A percentile compares a stretch with the other conserved stretches of the same genome.
phyloP scores from a whole-genome alignment of 129 eudicot species.

The Flaveria linearis region DNA sequence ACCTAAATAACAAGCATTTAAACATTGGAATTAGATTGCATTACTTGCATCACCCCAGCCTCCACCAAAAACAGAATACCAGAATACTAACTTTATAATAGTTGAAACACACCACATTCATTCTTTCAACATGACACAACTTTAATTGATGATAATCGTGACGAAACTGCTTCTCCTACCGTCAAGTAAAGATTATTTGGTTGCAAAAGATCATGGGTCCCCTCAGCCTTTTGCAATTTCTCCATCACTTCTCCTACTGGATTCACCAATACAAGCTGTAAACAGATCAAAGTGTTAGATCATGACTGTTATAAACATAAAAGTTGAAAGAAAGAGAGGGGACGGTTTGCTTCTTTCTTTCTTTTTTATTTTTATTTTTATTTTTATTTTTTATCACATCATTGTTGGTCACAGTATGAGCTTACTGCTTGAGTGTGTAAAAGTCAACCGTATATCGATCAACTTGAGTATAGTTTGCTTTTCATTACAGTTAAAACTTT shows the following conservation, averaged over 20 bases:
- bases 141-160: constrained; percentile 48
- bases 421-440: too few species aligned
- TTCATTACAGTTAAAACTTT: too few species aligned
- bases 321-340: background rate
- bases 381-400: too few species aligned
- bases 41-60: constrained; percentile 7
- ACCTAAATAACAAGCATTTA: constrained; percentile 29
- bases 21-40: constrained; percentile 27
- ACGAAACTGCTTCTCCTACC: constrained; percentile 75
- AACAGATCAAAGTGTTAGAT: background rate
- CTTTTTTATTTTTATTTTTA: too few species aligned
- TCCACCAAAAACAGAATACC: background rate
- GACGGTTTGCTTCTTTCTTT: too few species aligned
- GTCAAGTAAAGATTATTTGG: constrained; percentile 70
- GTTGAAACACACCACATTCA: constrained; percentile 8
- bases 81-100: background rate
- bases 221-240: constrained; percentile 59
- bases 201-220: constrained; percentile 44
- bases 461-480: too few species aligned
- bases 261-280: constrained; percentile 77
- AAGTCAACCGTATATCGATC: too few species aligned
- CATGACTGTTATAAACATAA: background rate
- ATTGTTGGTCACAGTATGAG: too few species aligned
- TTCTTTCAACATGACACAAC: constrained; percentile 38
- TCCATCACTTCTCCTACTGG: constrained; percentile 88